phyloP scores from a whole-genome alignment of 1,139 yeast species.

The Magnusiomyces ingens region DNA sequence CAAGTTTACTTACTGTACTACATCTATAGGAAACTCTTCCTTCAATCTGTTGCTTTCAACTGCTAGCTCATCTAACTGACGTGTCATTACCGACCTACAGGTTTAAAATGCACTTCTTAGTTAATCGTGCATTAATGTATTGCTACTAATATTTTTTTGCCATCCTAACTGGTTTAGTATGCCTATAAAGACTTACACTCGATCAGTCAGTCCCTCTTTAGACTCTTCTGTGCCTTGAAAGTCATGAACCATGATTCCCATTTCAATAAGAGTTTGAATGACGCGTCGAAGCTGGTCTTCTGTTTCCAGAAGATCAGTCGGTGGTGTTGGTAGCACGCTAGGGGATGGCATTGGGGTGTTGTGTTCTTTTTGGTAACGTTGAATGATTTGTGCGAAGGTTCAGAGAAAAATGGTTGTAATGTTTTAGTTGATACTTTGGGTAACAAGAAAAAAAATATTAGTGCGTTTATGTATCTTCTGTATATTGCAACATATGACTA shows the following conservation, averaged over 20 bases:
- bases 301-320: conserved; percentile 24
- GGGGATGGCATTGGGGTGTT: no score
- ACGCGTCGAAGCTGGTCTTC: conserved; percentile 60
- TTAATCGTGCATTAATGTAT: background rate
- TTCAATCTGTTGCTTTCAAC: conserved; percentile 26
- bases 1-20: conserved; percentile 43
- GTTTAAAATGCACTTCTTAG: background rate
- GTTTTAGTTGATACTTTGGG: no score
- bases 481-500: no score
- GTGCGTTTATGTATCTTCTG: no score
- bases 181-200: conserved; percentile 21
- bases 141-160: background rate
- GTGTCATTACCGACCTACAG: background rate
- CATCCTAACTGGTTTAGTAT: background rate
- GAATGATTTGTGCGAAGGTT: no score
- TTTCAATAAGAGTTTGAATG: conserved; percentile 79
- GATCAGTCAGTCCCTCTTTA: conserved; percentile 45
- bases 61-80: conserved; percentile 11
- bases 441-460: no score
- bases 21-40: conserved; percentile 65
- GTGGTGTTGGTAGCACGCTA: background rate
- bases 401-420: no score
- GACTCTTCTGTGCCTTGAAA: conserved; percentile 77
- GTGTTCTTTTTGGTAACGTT: no score
- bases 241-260: conserved; percentile 89